Conservation (phyloP, 2,329 filamentous ascomycete genomes). For the Blastomyces emzantsi region DNA sequence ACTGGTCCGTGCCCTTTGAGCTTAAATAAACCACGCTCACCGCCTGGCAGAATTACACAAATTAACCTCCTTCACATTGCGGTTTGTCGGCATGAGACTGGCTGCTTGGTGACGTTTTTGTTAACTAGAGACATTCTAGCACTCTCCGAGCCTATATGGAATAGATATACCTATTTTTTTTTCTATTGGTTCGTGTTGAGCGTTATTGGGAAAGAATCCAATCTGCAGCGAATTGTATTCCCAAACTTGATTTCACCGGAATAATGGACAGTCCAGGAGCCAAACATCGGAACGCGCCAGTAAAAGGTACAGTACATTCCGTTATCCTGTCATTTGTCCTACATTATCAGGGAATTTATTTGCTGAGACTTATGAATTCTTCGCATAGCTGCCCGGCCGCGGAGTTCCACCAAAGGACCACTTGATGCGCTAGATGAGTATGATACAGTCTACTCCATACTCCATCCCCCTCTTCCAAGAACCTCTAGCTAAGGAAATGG, state of each 20-base stretch:
- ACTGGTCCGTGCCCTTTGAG: slow-evolving; percentile 13
- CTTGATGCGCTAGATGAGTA: slow-evolving; percentile 64
- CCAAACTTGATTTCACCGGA: background rate
- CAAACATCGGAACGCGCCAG: slow-evolving; percentile 30
- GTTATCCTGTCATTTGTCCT: background rate
- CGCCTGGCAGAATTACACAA: slow-evolving; percentile 16
- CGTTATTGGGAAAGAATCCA: background rate
- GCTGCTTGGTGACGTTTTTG: background rate
- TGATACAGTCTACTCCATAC: slow-evolving; percentile 14
- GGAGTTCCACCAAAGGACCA: slow-evolving; percentile 61
- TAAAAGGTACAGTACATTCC: slow-evolving; percentile 25
- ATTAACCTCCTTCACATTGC: background rate
- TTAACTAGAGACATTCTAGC: background rate
- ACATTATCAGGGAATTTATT: slow-evolving; percentile 11
- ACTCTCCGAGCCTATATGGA: background rate
- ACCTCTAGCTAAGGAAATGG: background rate
- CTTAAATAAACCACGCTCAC: slow-evolving; percentile 11
- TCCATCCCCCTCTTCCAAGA: background rate
- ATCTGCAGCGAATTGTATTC: background rate
- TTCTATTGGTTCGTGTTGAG: background rate
- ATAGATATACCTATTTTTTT: background rate
- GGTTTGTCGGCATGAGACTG: too few relatives aligned
- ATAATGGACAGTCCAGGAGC: slow-evolving; percentile 20
- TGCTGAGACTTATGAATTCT: slow-evolving; percentile 10
- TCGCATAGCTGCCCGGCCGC: slow-evolving; percentile 31